Evolutionary conservation across 73 alveolate species (phyloP).

Genomic region (Effrenium voratum): DNA sequence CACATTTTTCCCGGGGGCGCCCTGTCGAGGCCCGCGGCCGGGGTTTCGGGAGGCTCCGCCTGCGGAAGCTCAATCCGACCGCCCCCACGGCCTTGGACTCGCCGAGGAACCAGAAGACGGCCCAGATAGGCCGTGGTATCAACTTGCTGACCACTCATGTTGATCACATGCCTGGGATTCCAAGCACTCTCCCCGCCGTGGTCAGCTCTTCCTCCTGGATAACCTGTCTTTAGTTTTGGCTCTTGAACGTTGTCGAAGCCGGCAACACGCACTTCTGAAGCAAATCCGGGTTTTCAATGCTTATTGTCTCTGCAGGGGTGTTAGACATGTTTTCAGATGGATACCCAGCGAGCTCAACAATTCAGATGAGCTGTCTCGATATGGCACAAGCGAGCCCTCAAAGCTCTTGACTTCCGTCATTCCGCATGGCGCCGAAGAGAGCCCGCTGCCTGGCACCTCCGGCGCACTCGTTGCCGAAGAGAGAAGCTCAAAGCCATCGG

Average conservation of each 20-base stretch:
- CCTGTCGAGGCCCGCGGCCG: too few relatives aligned
- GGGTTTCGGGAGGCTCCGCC: too few relatives aligned
- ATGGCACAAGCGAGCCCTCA: not conserved
- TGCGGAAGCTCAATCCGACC: not conserved
- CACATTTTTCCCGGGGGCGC: too few relatives aligned
- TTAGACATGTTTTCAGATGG: not conserved
- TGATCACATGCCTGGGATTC: not conserved
- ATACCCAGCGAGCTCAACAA: conserved; percentile 35
- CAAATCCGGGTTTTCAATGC: not conserved
- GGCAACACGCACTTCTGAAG: not conserved
- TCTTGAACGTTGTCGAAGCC: not conserved
- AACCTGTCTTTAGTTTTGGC: not conserved
- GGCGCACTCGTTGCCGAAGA: too few relatives aligned
- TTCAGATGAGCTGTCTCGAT: not conserved
- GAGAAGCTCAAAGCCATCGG: too few relatives aligned
- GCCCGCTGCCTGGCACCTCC: not conserved
- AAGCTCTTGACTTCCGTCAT: not conserved
- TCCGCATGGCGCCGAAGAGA: not conserved
- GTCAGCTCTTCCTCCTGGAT: conserved; percentile 12
- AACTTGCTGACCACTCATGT: not conserved
- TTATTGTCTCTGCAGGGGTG: not conserved
- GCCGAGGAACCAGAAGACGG: not conserved
- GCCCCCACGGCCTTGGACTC: not conserved
- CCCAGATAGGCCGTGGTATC: not conserved
- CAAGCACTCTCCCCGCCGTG: not conserved